Evolutionary conservation across 441 rosid genomes (phyloP).

Genomic region (Syzygium syzygioides): DNA sequence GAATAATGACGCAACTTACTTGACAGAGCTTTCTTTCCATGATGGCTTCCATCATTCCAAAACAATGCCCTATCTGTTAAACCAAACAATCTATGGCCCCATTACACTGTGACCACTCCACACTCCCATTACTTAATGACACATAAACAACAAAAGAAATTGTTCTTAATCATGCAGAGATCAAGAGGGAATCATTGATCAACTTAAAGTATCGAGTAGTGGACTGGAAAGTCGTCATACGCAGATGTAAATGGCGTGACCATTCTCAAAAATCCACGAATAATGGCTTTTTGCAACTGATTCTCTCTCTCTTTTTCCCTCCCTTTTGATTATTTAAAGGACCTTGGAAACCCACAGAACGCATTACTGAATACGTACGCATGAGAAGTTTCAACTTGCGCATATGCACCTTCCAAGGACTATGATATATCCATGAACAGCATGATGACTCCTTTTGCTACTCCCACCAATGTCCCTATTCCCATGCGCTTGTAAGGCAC

Average conservation of each 20-base stretch:
- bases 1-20: background rate
- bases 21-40: background rate
- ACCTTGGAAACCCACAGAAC: background rate
- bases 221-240: background rate
- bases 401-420: background rate
- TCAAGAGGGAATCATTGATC: background rate
- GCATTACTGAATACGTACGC: background rate
- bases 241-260: background rate
- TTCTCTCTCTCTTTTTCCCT: background rate
- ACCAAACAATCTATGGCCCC: background rate
- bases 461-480: background rate
- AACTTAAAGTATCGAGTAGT: background rate
- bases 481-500: background rate
- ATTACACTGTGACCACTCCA: background rate
- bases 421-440: background rate
- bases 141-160: background rate
- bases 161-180: background rate
- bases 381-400: background rate
- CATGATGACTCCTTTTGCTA: background rate
- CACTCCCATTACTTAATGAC: background rate
- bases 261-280: constrained; percentile 1
- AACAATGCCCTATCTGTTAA: background rate
- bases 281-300: background rate
- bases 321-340: background rate
- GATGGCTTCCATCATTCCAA: background rate